A percentile compares a stretch with the other conserved stretches of the same genome.
Conservation (phyloP, 257 asterid genomes). For the Przewalskia tangutica region DNA sequence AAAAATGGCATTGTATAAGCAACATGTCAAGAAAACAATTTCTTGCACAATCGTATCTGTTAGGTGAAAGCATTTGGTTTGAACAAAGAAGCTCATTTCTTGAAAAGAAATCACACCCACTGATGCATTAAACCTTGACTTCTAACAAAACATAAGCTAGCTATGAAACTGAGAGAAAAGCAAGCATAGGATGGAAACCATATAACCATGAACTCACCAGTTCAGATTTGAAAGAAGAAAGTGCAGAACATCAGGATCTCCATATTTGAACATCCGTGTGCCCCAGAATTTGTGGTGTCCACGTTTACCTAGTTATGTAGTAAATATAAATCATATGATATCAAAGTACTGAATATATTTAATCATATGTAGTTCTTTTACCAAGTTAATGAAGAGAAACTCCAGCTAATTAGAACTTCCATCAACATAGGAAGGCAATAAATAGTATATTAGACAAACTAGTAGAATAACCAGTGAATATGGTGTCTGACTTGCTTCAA, state of each 20-base stretch:
- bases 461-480: neutral
- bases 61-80: neutral
- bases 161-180: slow-evolving; percentile 4
- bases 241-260: slow-evolving; percentile 87
- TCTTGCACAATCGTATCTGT: neutral
- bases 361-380: neutral
- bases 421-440: neutral
- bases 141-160: neutral
- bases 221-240: slow-evolving; percentile 96
- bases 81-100: neutral
- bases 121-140: neutral
- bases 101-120: neutral
- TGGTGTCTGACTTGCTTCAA: neutral
- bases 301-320: slow-evolving; percentile 66
- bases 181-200: neutral
- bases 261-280: slow-evolving; percentile 93
- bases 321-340: neutral
- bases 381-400: neutral
- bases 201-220: slow-evolving; percentile 39
- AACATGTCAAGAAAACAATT: neutral
- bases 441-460: neutral
- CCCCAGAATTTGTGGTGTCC: slow-evolving; percentile 99
- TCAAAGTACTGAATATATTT: neutral
- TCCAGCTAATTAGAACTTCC: neutral
- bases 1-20: slow-evolving; percentile 13